Conservation (phyloP, 495 filamentous ascomycete species). For the Aspergillus asperescens region DNA sequence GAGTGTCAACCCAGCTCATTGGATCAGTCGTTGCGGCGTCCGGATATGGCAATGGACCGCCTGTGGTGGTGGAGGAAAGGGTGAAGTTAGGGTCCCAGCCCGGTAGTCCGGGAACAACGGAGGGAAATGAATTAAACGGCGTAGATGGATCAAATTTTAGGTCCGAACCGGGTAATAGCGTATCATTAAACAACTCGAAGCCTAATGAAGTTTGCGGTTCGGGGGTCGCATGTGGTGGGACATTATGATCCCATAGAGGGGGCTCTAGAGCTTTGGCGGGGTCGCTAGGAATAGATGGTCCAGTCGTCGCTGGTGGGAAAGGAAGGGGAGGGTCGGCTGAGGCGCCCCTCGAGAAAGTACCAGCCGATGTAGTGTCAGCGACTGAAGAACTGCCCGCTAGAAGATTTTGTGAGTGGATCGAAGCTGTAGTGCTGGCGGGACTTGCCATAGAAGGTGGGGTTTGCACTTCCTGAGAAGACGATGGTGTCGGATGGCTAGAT, state of each 20-base stretch:
- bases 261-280: slow-evolving; percentile 19
- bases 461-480: slow-evolving; percentile 37
- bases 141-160: slow-evolving; percentile 37
- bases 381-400: slow-evolving; percentile 24
- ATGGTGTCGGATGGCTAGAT: slow-evolving; percentile 44
- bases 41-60: slow-evolving; percentile 37
- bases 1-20: slow-evolving; percentile 37
- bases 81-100: slow-evolving; percentile 45
- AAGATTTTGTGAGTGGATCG: slow-evolving; percentile 33
- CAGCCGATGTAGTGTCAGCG: slow-evolving; percentile 31
- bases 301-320: slow-evolving; percentile 24
- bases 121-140: slow-evolving; percentile 43
- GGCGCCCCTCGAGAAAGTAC: slow-evolving; percentile 34
- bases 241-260: slow-evolving; percentile 17
- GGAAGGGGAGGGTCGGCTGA: slow-evolving; percentile 34
- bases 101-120: slow-evolving; percentile 42
- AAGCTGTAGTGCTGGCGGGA: slow-evolving; percentile 41
- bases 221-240: slow-evolving; percentile 17
- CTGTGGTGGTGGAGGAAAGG: slow-evolving; percentile 40
- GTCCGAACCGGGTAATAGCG: slow-evolving; percentile 26
- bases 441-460: slow-evolving; percentile 50
- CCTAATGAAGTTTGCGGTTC: slow-evolving; percentile 20
- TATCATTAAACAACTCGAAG: slow-evolving; percentile 20
- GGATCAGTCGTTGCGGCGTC: slow-evolving; percentile 35
- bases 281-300: slow-evolving; percentile 18